Evolutionary conservation across 176 grass and related monocot genomes (phyloP), one percentile per base, ranked within the genome.

Genomic region (Aechmea fasciata): DNA sequence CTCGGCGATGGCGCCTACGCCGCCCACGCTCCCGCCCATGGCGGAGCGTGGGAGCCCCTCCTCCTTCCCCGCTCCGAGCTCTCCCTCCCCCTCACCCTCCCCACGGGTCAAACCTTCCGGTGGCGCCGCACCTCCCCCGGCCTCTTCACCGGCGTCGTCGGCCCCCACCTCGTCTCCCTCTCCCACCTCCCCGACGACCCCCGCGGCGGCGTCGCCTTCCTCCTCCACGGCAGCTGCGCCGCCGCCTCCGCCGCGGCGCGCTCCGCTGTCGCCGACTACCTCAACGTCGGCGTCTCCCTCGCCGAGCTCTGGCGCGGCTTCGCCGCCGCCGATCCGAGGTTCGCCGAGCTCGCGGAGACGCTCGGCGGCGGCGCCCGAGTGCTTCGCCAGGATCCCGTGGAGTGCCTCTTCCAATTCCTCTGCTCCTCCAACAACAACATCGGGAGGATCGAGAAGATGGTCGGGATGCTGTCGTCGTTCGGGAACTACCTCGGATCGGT

Each of bases 391-490:
- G 94, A 97, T 13, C 89, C 89, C 14, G 79, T 90, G 33, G 89
- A 97, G 84, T 97, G 94, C 49, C 19, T 90, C 50, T 97, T 97
- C 73, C 89, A 97, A 81, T 97, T 97, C 68, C 86, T 97, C 22
- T 97, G 89, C 80, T 97, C 94, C 62, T 97, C 94, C 48, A 97
- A 97, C 55, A 97, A 97, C 72, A 92, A 97, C 77, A 97, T 97
- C 49, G 73, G 78, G 66, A 76, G 94, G 70, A 97, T 97, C 61
- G 81, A 97, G 77, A 92, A 92, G 89, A 97, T 97, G 94, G 94
- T 97, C 25, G 81, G 81, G 72, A 63, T 78, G 66, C 73, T 92
- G 65, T 84, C 87, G 7, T 82, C 79, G n/a, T 87, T 79, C 65
- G 94, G 86, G 9, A 80, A 81, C 59, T 78, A 72, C 57, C 83